Base-by-base conservation (phyloP, 345 rosid genomes). In the Euphorbia tirucalli region DNA sequence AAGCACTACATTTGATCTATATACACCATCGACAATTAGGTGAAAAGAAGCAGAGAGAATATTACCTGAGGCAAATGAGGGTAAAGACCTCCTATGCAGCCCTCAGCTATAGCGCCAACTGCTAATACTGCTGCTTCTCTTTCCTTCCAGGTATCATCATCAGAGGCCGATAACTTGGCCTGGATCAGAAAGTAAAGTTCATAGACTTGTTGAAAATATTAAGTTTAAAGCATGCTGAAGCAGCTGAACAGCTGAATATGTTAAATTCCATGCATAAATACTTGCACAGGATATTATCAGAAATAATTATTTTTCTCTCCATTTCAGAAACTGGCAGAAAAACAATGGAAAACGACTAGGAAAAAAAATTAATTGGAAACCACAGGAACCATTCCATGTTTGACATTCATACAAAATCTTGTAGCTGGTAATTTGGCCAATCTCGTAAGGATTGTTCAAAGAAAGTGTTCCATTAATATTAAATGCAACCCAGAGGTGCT, bases 21-120 rank as follows among this genome's bases (percentile, higher is more conserved):
- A 59, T 59, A 15, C 39, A 59, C 21, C 39, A 59, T 59, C 39
- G 14, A 28, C 39, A 59, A 15, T 28, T n/a, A 59, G 35, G 31
- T 28, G 35, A 35, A 59, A 11, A 28, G 63, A 59, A 59, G 11
- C 14, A 59, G 14, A 13, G 14, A 28, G 1, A 58, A 3, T 56
- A 60, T 57, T 57, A 57, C 61, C 16, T 57, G 31, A 57, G 61
- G 61, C 61, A 57, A 27, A 57, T 57, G 61, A 57, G 30, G 32
- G n/a, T n/a, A n/a, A n/a, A n/a, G n/a, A n/a, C n/a, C n/a, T n/a
- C n/a, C n/a, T n/a, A n/a, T n/a, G n/a, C n/a, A n/a, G n/a, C n/a
- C n/a, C n/a, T n/a, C n/a, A n/a, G n/a, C n/a, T n/a, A n/a, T n/a
- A n/a, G n/a, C n/a, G n/a, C n/a, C n/a, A n/a, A n/a, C n/a, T n/a